A percentile compares a stretch with the other conserved stretches of the same genome.
Evolutionary conservation across 305 asterid genomes (phyloP).

Genomic region (Plantago lanceolata): DNA sequence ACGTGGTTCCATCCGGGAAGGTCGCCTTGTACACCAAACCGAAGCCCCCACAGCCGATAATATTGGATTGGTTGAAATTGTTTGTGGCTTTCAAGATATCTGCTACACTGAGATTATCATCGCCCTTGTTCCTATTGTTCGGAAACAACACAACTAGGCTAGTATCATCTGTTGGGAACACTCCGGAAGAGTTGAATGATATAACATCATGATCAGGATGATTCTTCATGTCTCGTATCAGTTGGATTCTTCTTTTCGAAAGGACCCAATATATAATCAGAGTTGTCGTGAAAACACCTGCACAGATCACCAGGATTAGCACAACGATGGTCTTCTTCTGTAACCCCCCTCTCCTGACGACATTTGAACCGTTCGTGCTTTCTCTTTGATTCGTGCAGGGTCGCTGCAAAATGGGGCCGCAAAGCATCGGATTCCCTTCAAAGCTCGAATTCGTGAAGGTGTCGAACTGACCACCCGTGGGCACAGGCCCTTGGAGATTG

Average conservation of each 20-base stretch:
- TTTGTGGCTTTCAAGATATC: slow-evolving; percentile 87
- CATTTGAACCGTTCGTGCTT: slow-evolving; percentile 21
- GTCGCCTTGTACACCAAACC: slow-evolving; percentile 92
- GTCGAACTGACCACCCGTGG: slow-evolving; percentile 66
- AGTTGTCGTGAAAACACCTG: slow-evolving; percentile 52
- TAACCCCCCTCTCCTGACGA: slow-evolving; percentile 28
- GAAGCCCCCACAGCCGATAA: slow-evolving; percentile 94
- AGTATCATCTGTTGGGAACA: slow-evolving; percentile 56
- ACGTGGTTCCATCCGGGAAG: slow-evolving; percentile 57
- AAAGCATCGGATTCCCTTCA: slow-evolving; percentile 59
- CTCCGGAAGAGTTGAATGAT: slow-evolving; percentile 72
- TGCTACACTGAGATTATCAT: slow-evolving; percentile 59
- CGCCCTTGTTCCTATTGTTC: slow-evolving; percentile 42
- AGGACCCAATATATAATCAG: slow-evolving; percentile 59
- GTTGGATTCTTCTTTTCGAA: slow-evolving; percentile 59
- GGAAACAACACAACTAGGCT: slow-evolving; percentile 76
- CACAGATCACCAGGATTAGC: slow-evolving; percentile 58
- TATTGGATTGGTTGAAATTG: slow-evolving; percentile 81
- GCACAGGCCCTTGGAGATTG: slow-evolving; percentile 59
- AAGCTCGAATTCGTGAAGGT: slow-evolving; percentile 57
- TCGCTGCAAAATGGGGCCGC: slow-evolving; percentile 55
- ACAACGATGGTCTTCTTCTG: slow-evolving; percentile 54
- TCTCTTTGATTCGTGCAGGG: slow-evolving; percentile 37
- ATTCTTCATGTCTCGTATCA: slow-evolving; percentile 40
- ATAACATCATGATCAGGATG: slow-evolving; percentile 35